A percentile compares a stretch with the other conserved stretches of the same genome.
Conservation (phyloP, 2,329 filamentous ascomycete genomes). For the Exophiala sp. region DNA sequence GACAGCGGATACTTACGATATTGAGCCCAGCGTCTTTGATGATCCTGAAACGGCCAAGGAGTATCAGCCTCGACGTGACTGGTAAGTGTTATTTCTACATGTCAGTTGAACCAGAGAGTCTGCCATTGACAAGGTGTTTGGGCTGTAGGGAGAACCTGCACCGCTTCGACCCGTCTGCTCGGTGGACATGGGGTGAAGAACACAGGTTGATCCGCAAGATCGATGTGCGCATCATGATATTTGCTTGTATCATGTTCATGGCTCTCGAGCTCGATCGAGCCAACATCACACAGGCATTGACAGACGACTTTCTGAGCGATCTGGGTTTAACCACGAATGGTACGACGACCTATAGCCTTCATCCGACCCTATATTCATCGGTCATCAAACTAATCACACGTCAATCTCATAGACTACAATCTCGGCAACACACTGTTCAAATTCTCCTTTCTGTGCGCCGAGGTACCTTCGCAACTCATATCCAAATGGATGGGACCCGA, state of each 20-base stretch:
- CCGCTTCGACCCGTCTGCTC: conserved; percentile 37
- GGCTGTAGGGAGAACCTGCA: conserved; percentile 22
- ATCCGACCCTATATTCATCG: not conserved
- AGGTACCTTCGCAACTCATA: conserved; percentile 54
- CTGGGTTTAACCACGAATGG: conserved; percentile 37
- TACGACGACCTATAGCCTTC: not conserved
- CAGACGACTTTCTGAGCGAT: conserved; percentile 50
- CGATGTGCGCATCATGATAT: conserved; percentile 31
- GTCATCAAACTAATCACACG: conserved; percentile 25
- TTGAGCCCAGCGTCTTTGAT: not conserved
- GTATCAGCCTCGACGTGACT: not conserved
- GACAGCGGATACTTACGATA: too few species aligned
- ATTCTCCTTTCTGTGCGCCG: conserved; percentile 48
- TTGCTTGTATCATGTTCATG: conserved; percentile 51
- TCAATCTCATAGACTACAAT: conserved; percentile 46
- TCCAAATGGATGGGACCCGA: conserved; percentile 51
- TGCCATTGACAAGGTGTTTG: too few species aligned
- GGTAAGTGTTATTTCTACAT: not conserved
- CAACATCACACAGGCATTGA: conserved; percentile 46
- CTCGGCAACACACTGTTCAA: conserved; percentile 53
- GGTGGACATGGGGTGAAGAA: conserved; percentile 28
- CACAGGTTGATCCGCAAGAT: conserved; percentile 26
- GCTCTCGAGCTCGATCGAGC: conserved; percentile 52
- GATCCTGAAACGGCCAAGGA: not conserved
- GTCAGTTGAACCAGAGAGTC: too few species aligned